Evolutionary conservation across 495 filamentous ascomycete genomes (phyloP).

Genomic region (Hypoxylon rickii): DNA sequence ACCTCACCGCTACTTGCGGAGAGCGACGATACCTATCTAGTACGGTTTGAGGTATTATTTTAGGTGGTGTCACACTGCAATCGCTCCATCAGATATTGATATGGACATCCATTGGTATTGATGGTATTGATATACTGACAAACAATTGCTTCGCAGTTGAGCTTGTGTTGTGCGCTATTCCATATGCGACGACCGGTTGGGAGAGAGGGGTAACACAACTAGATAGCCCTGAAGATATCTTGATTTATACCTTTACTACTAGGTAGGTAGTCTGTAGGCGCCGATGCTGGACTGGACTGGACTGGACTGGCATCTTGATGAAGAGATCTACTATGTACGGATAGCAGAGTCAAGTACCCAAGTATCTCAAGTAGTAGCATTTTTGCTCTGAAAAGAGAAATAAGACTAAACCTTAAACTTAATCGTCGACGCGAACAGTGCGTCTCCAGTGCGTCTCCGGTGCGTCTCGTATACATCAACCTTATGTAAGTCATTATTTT

Average conservation of each 20-base stretch:
- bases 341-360: no score
- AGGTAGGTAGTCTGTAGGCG: not conserved
- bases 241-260: not conserved
- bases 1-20: slow-evolving; percentile 21
- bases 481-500: slow-evolving; percentile 19
- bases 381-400: no score
- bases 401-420: slow-evolving; percentile 8
- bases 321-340: no score
- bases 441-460: slow-evolving; percentile 1
- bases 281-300: not conserved
- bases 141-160: not conserved
- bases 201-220: no score
- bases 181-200: slow-evolving; percentile 30
- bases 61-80: not conserved
- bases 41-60: not conserved
- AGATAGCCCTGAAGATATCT: slow-evolving; percentile 16
- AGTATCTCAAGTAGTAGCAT: no score
- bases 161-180: slow-evolving; percentile 6
- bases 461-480: slow-evolving; percentile 20
- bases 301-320: not conserved
- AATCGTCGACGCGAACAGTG: slow-evolving; percentile 21
- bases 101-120: not conserved
- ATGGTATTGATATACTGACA: no score
- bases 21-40: not conserved
- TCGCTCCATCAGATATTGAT: not conserved